A percentile compares a stretch with the other conserved stretches of the same genome.
Conservation (phyloP, 179 eudicot genomes). For the Beta macrorhiza region DNA sequence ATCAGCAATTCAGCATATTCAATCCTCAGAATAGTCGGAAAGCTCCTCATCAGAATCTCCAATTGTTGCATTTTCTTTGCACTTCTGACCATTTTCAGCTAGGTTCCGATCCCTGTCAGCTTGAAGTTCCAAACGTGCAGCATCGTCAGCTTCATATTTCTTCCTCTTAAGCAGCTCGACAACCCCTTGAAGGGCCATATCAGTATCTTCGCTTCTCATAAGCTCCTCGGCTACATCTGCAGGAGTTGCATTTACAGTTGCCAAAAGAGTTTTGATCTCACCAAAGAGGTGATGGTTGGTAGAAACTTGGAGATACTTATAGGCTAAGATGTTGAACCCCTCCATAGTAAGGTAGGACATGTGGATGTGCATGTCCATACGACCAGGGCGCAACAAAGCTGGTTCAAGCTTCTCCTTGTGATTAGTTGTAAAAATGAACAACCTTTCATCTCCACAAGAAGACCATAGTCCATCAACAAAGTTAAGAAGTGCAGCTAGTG, state of each 20-base stretch:
- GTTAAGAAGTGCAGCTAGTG: neutral
- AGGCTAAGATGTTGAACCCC: constrained; percentile 3
- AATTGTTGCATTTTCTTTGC: neutral
- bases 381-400: neutral
- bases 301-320: neutral
- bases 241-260: neutral
- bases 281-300: neutral
- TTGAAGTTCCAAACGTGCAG: neutral
- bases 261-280: neutral
- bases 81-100: too few species aligned
- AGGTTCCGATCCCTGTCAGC: neutral
- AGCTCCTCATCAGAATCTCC: too few species aligned
- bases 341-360: constrained; percentile 5
- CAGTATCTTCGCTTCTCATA: neutral
- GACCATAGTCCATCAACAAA: constrained; percentile 4
- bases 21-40: too few species aligned
- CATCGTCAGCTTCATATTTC: neutral
- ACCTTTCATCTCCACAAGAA: constrained; percentile 1
- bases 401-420: neutral
- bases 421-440: neutral
- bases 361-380: constrained; percentile 11
- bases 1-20: too few species aligned
- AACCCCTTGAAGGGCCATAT: neutral
- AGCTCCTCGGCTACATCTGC: neutral
- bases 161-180: neutral